phyloP scores from a whole-genome alignment of 1,284 basidiomycete genomes.

The Ceratobasidium papillatum region DNA sequence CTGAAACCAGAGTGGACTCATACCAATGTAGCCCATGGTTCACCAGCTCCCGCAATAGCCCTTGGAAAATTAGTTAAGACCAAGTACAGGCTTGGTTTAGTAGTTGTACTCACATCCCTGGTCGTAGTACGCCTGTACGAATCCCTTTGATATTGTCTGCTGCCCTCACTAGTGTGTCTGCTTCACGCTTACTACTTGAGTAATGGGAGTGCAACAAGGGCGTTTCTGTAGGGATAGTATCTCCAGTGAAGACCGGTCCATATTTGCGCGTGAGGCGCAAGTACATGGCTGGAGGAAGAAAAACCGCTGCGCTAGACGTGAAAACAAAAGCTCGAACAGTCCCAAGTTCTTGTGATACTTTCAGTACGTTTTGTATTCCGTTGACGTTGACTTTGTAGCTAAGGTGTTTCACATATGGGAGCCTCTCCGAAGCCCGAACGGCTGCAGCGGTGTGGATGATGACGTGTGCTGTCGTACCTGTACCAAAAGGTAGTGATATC shows the following conservation, averaged over 20 bases:
- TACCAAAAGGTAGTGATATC: conserved; percentile 16
- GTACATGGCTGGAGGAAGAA: background rate
- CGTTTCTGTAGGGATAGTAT: background rate
- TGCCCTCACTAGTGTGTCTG: conserved; percentile 10
- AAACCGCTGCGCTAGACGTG: conserved; percentile 86
- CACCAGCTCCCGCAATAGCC: conserved; percentile 1
- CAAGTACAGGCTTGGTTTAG: background rate
- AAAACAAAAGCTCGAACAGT: conserved; percentile 89
- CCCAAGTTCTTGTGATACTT: conserved; percentile 73
- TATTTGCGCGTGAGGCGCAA: background rate
- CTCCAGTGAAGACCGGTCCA: background rate
- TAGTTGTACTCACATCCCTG: conserved; percentile 13
- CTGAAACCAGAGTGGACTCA: background rate
- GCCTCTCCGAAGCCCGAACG: background rate
- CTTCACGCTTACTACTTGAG: conserved; percentile 14
- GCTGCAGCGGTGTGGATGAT: background rate
- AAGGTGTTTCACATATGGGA: conserved; percentile 57
- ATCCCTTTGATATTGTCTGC: conserved; percentile 22
- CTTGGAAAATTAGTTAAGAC: background rate
- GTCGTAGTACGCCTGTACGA: conserved; percentile 17
- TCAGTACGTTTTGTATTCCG: conserved; percentile 87
- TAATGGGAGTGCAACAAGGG: background rate
- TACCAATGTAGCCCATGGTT: conserved; percentile 17
- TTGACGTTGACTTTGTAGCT: conserved; percentile 95
- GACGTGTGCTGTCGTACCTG: conserved; percentile 1